Evolutionary conservation across 2,329 filamentous ascomycete genomes (phyloP).

Genomic region (Beauveria sp.): DNA sequence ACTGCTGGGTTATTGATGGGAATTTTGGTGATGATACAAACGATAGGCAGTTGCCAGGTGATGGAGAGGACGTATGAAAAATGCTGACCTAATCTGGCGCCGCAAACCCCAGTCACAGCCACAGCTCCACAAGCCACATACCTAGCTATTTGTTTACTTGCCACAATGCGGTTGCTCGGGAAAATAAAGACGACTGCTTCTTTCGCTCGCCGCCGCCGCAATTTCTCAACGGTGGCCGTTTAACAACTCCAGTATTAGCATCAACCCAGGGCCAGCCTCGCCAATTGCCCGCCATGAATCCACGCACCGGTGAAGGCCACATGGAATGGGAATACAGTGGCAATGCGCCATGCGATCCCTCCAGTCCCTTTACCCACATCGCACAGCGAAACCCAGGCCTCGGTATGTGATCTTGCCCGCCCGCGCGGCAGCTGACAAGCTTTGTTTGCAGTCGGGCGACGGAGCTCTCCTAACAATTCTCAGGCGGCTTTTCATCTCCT

Average conservation of each 20-base stretch:
- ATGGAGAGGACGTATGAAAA: background rate
- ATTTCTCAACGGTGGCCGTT: background rate
- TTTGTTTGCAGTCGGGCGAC: background rate
- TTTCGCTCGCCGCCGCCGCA: background rate
- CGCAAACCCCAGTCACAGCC: background rate
- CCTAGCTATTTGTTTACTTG: conserved; percentile 12
- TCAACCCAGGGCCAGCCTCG: background rate
- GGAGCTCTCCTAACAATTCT: conserved; percentile 16
- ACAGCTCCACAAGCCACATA: background rate
- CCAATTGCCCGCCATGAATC: conserved; percentile 35
- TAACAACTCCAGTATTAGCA: background rate
- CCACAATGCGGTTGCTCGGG: conserved; percentile 6
- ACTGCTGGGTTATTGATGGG: too few species aligned
- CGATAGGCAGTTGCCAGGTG: background rate
- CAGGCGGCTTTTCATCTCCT: conserved; percentile 28
- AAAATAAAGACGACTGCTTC: conserved; percentile 6
- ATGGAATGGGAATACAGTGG: conserved; percentile 63
- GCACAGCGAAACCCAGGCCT: conserved; percentile 33
- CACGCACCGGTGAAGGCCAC: conserved; percentile 50
- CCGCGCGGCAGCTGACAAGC: background rate
- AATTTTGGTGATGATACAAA: background rate
- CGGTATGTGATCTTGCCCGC: conserved; percentile 27
- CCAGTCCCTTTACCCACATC: conserved; percentile 53
- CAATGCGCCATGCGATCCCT: conserved; percentile 49
- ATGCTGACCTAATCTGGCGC: conserved; percentile 8